Conservation (phyloP, 1,139 yeast genomes). For the Yamadazyma conglobata region DNA sequence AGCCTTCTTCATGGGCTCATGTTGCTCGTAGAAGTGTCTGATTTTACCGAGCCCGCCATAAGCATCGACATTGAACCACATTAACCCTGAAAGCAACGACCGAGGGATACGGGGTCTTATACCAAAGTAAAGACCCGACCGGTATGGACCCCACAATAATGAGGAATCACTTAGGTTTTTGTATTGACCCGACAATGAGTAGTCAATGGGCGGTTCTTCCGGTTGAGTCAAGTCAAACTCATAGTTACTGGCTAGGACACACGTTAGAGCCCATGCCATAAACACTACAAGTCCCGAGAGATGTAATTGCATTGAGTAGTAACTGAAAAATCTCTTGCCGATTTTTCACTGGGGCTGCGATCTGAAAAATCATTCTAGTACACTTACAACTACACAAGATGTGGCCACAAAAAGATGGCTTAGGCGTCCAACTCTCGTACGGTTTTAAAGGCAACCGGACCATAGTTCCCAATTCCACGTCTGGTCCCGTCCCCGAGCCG, state of each 20-base stretch:
- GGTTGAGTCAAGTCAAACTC: slow-evolving; percentile 6
- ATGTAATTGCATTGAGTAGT: too few relatives aligned
- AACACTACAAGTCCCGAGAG: too few relatives aligned
- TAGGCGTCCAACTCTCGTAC: slow-evolving; percentile 38
- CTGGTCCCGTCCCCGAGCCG: not conserved
- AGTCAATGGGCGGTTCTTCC: slow-evolving; percentile 7
- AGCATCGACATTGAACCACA: slow-evolving; percentile 80
- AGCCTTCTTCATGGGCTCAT: slow-evolving; percentile 67
- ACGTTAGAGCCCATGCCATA: too few relatives aligned
- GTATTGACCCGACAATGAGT: slow-evolving; percentile 21
- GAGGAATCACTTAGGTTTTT: slow-evolving; percentile 30
- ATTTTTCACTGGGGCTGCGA: too few relatives aligned
- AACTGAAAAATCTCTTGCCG: too few relatives aligned
- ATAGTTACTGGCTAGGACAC: not conserved
- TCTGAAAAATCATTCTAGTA: too few relatives aligned
- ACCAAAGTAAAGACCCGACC: slow-evolving; percentile 85
- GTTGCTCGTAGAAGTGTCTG: slow-evolving; percentile 81
- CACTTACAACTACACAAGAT: slow-evolving; percentile 16
- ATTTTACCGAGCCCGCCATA: slow-evolving; percentile 54
- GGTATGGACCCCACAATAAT: slow-evolving; percentile 84
- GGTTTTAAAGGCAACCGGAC: slow-evolving; percentile 34
- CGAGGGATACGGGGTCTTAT: slow-evolving; percentile 77
- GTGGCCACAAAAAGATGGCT: slow-evolving; percentile 43
- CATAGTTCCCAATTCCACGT: slow-evolving; percentile 4
- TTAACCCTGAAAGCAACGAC: slow-evolving; percentile 74